These are phyloP conservation scores for Wickerhamiella kurtzmanii DNA, from an alignment of 805 yeast species.

Conservation along the genomic window DNA sequence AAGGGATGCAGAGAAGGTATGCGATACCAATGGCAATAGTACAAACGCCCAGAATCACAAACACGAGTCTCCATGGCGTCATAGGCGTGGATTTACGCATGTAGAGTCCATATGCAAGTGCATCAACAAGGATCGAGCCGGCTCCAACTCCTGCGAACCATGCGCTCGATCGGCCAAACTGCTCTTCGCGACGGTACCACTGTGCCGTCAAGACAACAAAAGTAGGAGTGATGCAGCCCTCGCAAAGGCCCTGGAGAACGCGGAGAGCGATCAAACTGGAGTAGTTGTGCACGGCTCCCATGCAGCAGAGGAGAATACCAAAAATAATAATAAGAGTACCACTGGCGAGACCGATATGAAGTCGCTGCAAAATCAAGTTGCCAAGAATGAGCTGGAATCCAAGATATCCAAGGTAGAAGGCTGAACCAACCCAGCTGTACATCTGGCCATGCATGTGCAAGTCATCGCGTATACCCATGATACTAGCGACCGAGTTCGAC, in stretches of 20 bases:
- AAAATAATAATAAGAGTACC: slow-evolving; percentile 38
- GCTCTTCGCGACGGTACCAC: slow-evolving; percentile 38
- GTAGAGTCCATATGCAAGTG: slow-evolving; percentile 18
- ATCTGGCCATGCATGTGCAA: slow-evolving; percentile 29
- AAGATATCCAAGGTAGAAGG: slow-evolving; percentile 50
- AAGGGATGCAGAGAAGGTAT: slow-evolving; percentile 41
- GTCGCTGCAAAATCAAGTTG: slow-evolving; percentile 33
- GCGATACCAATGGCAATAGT: slow-evolving; percentile 40
- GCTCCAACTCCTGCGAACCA: slow-evolving; percentile 35
- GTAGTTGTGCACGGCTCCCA: slow-evolving; percentile 33
- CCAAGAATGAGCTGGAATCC: slow-evolving; percentile 40
- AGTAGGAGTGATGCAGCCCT: slow-evolving; percentile 42
- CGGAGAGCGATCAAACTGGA: slow-evolving; percentile 35
- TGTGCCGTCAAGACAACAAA: slow-evolving; percentile 43
- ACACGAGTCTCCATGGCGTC: slow-evolving; percentile 43
- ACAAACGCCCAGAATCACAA: slow-evolving; percentile 44
- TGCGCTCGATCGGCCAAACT: slow-evolving; percentile 33
- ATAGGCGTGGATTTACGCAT: slow-evolving; percentile 6
- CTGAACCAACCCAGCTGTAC: slow-evolving; percentile 36
- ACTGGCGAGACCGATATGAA: slow-evolving; percentile 41
- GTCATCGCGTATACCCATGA: slow-evolving; percentile 35
- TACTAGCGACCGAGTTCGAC: slow-evolving; percentile 38
- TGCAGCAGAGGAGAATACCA: slow-evolving; percentile 36
- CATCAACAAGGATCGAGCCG: slow-evolving; percentile 27
- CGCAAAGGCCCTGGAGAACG: slow-evolving; percentile 38